phyloP scores from a whole-genome alignment of 2,329 filamentous ascomycete species.

The Trichophyton mentagrophytes region DNA sequence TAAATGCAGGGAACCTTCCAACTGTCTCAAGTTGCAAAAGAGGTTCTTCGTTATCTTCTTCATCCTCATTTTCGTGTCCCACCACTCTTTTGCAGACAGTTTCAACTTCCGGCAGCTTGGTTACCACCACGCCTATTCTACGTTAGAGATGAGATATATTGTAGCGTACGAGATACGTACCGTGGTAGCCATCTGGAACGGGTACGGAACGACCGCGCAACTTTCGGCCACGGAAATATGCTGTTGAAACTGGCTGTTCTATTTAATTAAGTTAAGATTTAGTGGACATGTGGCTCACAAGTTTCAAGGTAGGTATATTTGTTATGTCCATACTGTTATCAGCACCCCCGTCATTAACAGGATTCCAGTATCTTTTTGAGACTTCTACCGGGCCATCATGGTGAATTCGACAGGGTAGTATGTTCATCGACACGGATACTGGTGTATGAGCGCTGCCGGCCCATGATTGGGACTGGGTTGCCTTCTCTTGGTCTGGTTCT shows the following conservation, averaged over 20 bases:
- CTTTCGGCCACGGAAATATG: conserved; percentile 70
- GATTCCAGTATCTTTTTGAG: conserved; percentile 57
- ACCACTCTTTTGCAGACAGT: background rate
- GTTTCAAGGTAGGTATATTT: background rate
- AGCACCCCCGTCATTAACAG: conserved; percentile 35
- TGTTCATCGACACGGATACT: conserved; percentile 46
- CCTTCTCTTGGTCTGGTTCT: conserved; percentile 12
- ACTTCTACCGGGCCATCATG: conserved; percentile 60
- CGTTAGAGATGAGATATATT: background rate
- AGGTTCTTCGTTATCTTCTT: conserved; percentile 31
- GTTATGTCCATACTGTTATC: conserved; percentile 18
- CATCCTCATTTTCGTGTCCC: background rate
- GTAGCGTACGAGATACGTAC: conserved; percentile 20
- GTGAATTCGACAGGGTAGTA: conserved; percentile 69
- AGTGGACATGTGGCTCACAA: background rate
- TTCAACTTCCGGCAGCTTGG: conserved; percentile 21
- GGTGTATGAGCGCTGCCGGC: background rate
- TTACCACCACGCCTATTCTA: conserved; percentile 44
- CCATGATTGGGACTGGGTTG: background rate
- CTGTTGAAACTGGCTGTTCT: conserved; percentile 24
- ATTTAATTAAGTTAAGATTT: background rate
- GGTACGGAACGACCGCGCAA: conserved; percentile 54
- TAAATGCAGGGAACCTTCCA: conserved; percentile 58
- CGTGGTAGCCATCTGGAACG: conserved; percentile 59
- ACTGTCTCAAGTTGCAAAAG: conserved; percentile 47